These are phyloP conservation scores for Cladorrhinum samala DNA, from an alignment of 495 filamentous ascomycete genomes.

Conservation along the genomic window DNA sequence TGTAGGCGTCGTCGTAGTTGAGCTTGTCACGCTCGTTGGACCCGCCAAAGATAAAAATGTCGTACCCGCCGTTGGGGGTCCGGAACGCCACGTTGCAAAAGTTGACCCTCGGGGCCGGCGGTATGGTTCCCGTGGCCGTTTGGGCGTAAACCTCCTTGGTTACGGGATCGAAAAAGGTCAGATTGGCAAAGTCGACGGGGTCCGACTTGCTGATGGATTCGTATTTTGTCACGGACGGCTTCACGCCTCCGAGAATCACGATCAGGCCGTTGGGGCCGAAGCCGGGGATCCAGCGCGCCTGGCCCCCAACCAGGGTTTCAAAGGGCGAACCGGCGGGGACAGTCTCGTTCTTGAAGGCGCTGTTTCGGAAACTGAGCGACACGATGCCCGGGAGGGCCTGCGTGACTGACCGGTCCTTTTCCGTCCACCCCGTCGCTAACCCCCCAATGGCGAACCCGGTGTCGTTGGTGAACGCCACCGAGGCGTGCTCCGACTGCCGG, in stretches of 20 bases:
- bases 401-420: background rate
- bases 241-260: background rate
- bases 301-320: background rate
- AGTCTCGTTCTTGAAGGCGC: background rate
- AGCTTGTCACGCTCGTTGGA: background rate
- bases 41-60: background rate
- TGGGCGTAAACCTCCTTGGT: background rate
- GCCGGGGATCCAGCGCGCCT: background rate
- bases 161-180: background rate
- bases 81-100: background rate
- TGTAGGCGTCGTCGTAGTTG: background rate
- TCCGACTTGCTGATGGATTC: background rate
- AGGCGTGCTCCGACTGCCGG: background rate
- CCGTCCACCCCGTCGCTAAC: background rate
- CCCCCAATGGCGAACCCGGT: background rate
- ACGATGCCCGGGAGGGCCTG: background rate
- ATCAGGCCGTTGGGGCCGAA: background rate
- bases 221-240: background rate
- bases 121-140: background rate
- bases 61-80: background rate
- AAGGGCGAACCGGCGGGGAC: background rate
- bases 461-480: background rate
- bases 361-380: background rate
- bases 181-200: background rate
- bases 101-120: background rate